phyloP scores from a whole-genome alignment of 2,329 filamentous ascomycete species.

The Neocucurbitaria cava region DNA sequence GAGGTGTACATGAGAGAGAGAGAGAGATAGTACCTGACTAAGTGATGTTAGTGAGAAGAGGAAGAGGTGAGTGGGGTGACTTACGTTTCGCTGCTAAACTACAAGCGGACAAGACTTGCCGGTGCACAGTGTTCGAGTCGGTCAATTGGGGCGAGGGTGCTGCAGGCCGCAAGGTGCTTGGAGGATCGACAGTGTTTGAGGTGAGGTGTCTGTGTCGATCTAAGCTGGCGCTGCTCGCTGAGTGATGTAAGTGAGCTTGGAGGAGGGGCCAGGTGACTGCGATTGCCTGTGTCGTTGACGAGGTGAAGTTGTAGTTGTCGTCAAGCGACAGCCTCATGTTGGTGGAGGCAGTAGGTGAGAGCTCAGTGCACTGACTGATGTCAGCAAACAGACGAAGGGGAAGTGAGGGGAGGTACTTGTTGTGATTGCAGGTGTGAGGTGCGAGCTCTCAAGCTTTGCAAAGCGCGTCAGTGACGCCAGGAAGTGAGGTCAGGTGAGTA shows the following conservation, averaged over 20 bases:
- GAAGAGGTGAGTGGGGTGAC: background rate
- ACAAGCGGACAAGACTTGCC: background rate
- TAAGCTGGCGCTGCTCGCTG: background rate
- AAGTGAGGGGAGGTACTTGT: background rate
- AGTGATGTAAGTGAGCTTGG: background rate
- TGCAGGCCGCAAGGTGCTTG: no score
- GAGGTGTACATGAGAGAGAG: slow-evolving; percentile 3
- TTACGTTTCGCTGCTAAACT: slow-evolving; percentile 4
- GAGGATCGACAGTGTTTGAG: background rate
- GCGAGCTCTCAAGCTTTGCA: background rate
- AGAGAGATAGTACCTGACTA: slow-evolving; percentile 4
- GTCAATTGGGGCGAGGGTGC: no score
- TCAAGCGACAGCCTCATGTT: background rate
- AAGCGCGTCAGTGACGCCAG: background rate
- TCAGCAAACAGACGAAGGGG: background rate
- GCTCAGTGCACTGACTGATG: background rate
- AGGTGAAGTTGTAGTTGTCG: background rate
- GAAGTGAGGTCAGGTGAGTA: background rate
- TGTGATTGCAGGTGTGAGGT: background rate
- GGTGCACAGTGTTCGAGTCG: no score
- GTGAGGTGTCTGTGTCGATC: background rate
- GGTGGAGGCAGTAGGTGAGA: background rate
- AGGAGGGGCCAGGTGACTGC: background rate
- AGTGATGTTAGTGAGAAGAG: background rate
- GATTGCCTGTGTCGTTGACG: background rate